Base-by-base conservation (phyloP, 2,329 filamentous ascomycete species). In the Sarocladiaceae sp. region DNA sequence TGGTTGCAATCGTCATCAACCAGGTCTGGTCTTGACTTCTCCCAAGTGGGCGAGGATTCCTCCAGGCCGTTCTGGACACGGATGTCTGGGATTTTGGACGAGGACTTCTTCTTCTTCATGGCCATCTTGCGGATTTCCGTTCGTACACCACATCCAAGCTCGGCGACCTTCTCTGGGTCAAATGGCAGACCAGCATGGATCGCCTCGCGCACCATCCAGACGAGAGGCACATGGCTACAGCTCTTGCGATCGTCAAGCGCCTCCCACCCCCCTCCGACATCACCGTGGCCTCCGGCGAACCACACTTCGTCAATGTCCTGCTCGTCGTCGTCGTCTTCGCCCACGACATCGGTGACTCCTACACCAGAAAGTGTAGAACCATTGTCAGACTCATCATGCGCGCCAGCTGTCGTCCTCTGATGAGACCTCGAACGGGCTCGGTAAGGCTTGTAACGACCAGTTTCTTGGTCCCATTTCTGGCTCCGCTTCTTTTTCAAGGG, bases 241-340 rank as follows among this genome's bases (percentile, higher is more conserved):
- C 84, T 77, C 62, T 88, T 87, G 22, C 73, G 76, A 1, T 73
- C 72, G 0, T 72, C 65, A 0, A 80, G 69, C 3, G 78, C 70
- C 48, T 80, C 79, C 88, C 87, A 91, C 0, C 88, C 88, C 10
- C 88, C 88, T 1, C 88, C 88, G 26, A 92, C 83, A 56, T 93
- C 88, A 2, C 82, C 88, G 56, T 95, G 89, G 11, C 85, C 84
- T 8, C 89, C 89, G 0, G 88, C 77, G 60, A 94, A 94, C 86
- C 86, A 89, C 1, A 93, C 79, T 60, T 94, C 89, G 54, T 88
- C 80, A 46, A 93, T 86, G 58, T 93, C 87, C 61, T 92, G 88
- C 0, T 66, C 69, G 20, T 66, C 69, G 2, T 75, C 73, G 20
- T 77, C 73, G 8, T 76, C 71, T 0, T 71, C 73, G 0, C 62